Percentiles rank a stretch among this genome's conserved stretches.
These are phyloP conservation scores for Serendipita sp. DNA, from an alignment of 768 basidiomycete species.

Conservation along the genomic window DNA sequence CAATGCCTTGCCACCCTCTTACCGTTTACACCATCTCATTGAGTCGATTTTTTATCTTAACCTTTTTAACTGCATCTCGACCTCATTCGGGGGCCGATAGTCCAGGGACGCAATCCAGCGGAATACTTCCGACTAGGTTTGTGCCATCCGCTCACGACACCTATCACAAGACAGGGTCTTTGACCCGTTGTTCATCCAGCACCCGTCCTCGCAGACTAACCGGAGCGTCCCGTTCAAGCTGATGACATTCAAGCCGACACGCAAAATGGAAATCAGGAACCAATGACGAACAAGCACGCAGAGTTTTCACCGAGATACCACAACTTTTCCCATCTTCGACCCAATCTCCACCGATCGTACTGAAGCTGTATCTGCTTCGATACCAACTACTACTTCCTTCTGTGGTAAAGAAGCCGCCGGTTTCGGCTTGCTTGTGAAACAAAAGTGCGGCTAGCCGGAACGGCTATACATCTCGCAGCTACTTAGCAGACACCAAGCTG, in stretches of 20 bases:
- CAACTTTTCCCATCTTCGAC: neutral
- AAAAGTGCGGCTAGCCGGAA: neutral
- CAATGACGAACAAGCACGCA: neutral
- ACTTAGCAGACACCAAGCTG: neutral
- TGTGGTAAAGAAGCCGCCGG: neutral
- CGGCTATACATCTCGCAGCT: neutral
- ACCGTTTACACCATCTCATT: neutral
- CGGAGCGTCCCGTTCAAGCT: neutral
- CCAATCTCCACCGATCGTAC: neutral
- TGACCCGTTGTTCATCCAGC: neutral
- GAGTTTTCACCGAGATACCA: neutral
- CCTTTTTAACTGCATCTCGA: slow-evolving; percentile 5
- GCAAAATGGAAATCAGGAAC: neutral
- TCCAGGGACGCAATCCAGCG: slow-evolving; percentile 4
- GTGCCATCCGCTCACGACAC: neutral
- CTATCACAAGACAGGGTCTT: neutral
- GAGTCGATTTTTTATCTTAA: neutral
- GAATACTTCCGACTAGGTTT: neutral
- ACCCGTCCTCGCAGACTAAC: neutral
- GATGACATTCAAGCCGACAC: neutral
- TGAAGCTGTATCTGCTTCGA: neutral
- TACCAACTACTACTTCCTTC: slow-evolving; percentile 4
- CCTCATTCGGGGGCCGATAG: neutral
- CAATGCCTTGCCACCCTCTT: neutral
- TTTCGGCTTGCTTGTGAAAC: neutral